Conservation (phyloP, 1,139 yeast genomes). For the Yamadazyma sp. region DNA sequence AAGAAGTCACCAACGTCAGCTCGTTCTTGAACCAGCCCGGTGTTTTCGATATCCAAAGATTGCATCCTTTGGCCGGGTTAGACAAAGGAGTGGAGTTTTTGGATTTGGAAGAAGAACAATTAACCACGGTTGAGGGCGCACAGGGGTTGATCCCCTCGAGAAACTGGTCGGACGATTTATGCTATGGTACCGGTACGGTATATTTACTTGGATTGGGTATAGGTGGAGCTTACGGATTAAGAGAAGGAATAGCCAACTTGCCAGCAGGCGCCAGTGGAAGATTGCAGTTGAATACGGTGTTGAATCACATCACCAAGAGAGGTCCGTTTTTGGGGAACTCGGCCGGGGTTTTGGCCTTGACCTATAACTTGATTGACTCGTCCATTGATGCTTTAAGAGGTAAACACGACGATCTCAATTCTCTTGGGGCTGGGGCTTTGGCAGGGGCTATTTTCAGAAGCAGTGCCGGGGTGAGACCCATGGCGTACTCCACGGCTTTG, state of each 20-base stretch:
- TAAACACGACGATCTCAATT: conserved; percentile 81
- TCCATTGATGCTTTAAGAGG: conserved; percentile 79
- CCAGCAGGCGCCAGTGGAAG: conserved; percentile 74
- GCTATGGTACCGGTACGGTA: conserved; percentile 97
- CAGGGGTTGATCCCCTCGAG: conserved; percentile 91
- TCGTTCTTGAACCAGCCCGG: conserved; percentile 60
- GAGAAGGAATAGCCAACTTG: conserved; percentile 78
- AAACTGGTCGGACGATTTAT: conserved; percentile 95
- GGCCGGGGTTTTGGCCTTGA: conserved; percentile 90
- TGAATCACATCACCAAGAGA: conserved; percentile 89
- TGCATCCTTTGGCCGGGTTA: conserved; percentile 94
- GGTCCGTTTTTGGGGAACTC: conserved; percentile 95
- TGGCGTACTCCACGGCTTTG: conserved; percentile 82
- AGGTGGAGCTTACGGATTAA: conserved; percentile 88
- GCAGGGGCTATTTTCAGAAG: conserved; percentile 92
- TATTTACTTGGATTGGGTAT: conserved; percentile 74
- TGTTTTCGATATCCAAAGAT: conserved; percentile 64
- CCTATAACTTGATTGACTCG: conserved; percentile 83
- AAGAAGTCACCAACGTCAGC: conserved; percentile 63
- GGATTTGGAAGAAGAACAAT: conserved; percentile 79
- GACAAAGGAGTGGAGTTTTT: conserved; percentile 86
- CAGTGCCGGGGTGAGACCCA: conserved; percentile 80
- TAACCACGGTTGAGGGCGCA: conserved; percentile 76
- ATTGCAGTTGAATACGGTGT: conserved; percentile 80
- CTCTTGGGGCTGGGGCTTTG: conserved; percentile 84